phyloP scores from a whole-genome alignment of 1,284 basidiomycete species.

The Gymnopus androsaceus region DNA sequence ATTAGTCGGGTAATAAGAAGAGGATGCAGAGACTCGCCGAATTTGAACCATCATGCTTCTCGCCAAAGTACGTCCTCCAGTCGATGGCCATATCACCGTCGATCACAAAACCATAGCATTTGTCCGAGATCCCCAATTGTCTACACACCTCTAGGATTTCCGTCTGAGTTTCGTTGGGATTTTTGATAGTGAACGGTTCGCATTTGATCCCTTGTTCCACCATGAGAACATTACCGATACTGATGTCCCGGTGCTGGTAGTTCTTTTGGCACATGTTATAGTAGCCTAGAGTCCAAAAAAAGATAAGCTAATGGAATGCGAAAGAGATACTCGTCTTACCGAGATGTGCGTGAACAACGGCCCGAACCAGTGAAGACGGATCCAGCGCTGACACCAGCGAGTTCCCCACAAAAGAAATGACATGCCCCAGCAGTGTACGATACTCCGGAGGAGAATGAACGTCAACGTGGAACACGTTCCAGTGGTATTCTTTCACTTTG shows the following conservation, averaged over 20 bases:
- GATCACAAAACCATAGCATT: not conserved
- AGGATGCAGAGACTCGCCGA: not conserved
- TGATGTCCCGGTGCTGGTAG: constrained; percentile 15
- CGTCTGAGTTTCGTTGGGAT: not conserved
- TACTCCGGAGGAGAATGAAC: not conserved
- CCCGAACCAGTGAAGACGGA: not conserved
- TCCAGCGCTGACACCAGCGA: not conserved
- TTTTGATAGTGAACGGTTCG: not conserved
- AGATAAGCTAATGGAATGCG: not conserved
- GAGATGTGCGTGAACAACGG: constrained; percentile 13
- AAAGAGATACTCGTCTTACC: no score
- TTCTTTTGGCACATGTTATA: constrained; percentile 9
- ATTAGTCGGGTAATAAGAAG: not conserved
- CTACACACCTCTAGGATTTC: not conserved
- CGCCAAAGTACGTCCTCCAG: not conserved
- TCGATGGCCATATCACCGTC: constrained; percentile 2
- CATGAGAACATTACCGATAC: constrained; percentile 16
- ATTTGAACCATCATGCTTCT: not conserved
- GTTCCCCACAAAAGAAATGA: not conserved
- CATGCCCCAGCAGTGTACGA: not conserved
- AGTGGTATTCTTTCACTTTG: not conserved
- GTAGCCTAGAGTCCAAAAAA: constrained; percentile 6
- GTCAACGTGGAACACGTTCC: not conserved
- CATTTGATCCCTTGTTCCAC: constrained; percentile 1
- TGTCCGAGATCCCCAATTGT: not conserved